Evolutionary conservation across 2,329 filamentous ascomycete species (phyloP), one percentile per base, ranked within the genome.

Genomic region (Epichloe festucae): DNA sequence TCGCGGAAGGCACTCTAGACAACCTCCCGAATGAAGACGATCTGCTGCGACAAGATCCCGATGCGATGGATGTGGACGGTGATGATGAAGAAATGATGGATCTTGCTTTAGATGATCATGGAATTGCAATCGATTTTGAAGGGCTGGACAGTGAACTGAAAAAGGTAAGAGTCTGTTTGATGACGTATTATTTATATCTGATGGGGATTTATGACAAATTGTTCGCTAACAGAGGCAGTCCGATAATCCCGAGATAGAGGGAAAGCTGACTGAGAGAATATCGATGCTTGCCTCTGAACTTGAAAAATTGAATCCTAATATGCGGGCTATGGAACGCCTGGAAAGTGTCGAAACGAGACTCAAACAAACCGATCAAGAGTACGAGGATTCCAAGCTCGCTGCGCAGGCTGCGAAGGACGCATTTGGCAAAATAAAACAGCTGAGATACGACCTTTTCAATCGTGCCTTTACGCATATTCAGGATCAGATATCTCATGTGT

Each of bases 291-390:
- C 83, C 44, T 73, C 77, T 35, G 87, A 95, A 59, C 79, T 98
- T 19, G 89, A 95, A 64, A 95, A 95, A 69, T 84, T 97, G 67
- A 90, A 93, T 55, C 93, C 93, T 27, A 97, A 98, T 67, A 94
- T 95, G 81, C 88, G 91, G 60, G 93, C 91, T 8, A 89, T 90
- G 68, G 89, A 97, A 63, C 87, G 91, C 48, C 76, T 98, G 5
- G 87, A 93, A 63, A 84, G 82, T 21, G 90, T 95, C 8, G 87
- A 95, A 66, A 78, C 81, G 49, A 84, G 90, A 54, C 82, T 96
- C 23, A 84, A 87, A 57, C 78, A 84, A 53, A 91, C 88, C 1
- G 90, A 96, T 60, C 82, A 87, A 59, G 90, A 96, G 59, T 97
- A 90, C 63, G 89, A 95, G 58, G 81, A 88, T 56, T 87, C 91